A percentile compares a stretch with the other conserved stretches of the same genome.
Conservation (phyloP, 2,329 filamentous ascomycete genomes). For the Aureobasidium uvarum region DNA sequence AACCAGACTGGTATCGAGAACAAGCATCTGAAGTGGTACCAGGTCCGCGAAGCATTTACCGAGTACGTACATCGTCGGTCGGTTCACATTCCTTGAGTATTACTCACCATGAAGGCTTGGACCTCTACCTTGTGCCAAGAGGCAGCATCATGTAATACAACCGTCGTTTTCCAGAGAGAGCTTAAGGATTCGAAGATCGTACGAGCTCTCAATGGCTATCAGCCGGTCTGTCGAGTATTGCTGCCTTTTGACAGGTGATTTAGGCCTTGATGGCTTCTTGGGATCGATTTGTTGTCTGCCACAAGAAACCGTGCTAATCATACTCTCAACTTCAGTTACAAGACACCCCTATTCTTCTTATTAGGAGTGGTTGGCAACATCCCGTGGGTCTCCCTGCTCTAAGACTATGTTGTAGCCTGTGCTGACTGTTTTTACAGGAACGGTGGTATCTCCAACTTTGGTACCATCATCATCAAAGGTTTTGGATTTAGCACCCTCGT, state of each 20-base stretch:
- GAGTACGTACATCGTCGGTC: conserved; percentile 37
- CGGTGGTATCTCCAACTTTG: conserved; percentile 51
- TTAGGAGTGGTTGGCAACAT: conserved; percentile 51
- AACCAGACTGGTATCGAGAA: conserved; percentile 61
- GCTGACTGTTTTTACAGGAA: conserved; percentile 37
- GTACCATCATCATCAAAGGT: conserved; percentile 52
- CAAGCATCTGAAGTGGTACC: conserved; percentile 54
- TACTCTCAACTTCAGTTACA: conserved; percentile 40
- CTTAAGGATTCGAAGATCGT: no score
- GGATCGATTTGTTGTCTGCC: no score
- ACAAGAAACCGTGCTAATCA: neutral
- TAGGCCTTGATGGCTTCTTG: no score
- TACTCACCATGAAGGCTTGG: no score
- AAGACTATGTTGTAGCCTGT: neutral
- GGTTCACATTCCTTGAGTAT: no score
- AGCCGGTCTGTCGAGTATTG: no score
- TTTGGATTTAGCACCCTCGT: conserved; percentile 54
- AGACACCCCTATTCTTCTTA: conserved; percentile 56
- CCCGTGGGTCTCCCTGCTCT: conserved; percentile 28
- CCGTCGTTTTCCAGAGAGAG: no score
- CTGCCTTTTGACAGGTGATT: no score
- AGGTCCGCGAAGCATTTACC: conserved; percentile 54
- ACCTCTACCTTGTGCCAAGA: no score
- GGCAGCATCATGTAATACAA: no score
- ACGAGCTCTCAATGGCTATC: no score